Base-by-base conservation (phyloP, 441 rosid genomes). In the Omphalea diandra region DNA sequence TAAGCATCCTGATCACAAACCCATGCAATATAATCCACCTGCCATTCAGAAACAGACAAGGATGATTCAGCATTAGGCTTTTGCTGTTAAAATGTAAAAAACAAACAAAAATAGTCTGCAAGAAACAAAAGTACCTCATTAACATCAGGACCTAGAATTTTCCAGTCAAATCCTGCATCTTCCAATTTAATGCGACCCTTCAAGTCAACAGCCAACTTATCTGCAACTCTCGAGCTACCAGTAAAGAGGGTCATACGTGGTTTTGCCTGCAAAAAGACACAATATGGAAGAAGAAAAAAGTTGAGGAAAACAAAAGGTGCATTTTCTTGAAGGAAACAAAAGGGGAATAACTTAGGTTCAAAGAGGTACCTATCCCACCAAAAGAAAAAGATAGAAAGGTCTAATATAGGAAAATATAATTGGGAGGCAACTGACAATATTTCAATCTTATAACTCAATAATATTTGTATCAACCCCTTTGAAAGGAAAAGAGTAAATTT, bases 151-250 rank as follows among this genome's bases (percentile, higher is more conserved):
- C 99, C 98, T 59, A 95, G 82, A 62, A 95, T 76, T 87, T 95
- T 95, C 99, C 99, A 95, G 83, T 95, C 98, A 83, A 92, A 95
- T 68, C 99, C 98, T 18, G 99, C 99, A 79, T 95, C 99, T 89
- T 95, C 99, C 75, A 95, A 75, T 79, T 90, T 95, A 73, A 95
- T 74, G 20, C 92, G 86, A 56, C 98, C 99, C 70, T 87, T 90
- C 58, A 95, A 86, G 76, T 95, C 99, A 72, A 80, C 82, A 70
- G 98, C 99, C 83, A 95, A 82, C 76, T 92, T 95, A 59, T 95
- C 98, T 17, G 99, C 99, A 22, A 95, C 85, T 77, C 96, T 89
- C 44, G 99, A 95, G 83, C 99, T 95, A 52, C 99, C 99, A 0
- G 99, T 92, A 79, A 95, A 95, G 72, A 95, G 97, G 40, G 97